Evolutionary conservation across 2,329 filamentous ascomycete genomes (phyloP), one percentile per base, ranked within the genome.

Genomic region (Penicillium fuscoglaucum): DNA sequence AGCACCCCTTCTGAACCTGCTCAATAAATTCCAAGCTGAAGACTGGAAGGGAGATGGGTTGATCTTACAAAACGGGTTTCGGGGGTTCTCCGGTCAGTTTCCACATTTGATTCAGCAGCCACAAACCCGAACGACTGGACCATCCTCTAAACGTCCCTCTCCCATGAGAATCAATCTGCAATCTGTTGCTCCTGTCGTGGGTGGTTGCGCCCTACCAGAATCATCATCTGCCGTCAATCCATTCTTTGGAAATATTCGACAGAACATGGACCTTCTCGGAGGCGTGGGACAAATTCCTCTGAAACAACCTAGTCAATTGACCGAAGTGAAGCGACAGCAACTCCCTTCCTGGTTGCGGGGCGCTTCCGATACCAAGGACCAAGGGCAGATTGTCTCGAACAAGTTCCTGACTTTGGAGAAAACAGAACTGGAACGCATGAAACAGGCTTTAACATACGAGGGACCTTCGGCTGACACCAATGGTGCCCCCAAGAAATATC

Each of bases 241-340:
- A 0, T 98, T 99, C 78, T 98, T 98, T 74, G 87, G 87, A 61
- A 98, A 97, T 64, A 98, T 99, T 67, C 87, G 95, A 44, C 95
- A 98, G 73, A 96, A 98, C 63, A 93, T 96, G 85, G 95, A 98
- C 70, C 81, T 99, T 19, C 89, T 96, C 33, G 92, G 91, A 65
- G 95, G 95, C 21, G 93, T 98, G 12, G 95, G 95, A 0, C 93
- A 96, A 67, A 86, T 88, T 63, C 71, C 84, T 15, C 69, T 90
- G 57, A 86, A 85, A 66, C 75, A 83, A 46, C 87, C 87, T 3
- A 69, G 75, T n/a, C 70, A 75, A 19, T 75, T 87, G 66, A 80
- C 79, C 2, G 73, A 77, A 21, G 72, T 75, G 6, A 74, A 76
- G 4, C 76, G 80, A 39, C 76, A 82, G 5, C 73, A 80, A 17